Evolutionary conservation across 1,284 basidiomycete genomes (phyloP).

Genomic region (Rhizoctonia solani): DNA sequence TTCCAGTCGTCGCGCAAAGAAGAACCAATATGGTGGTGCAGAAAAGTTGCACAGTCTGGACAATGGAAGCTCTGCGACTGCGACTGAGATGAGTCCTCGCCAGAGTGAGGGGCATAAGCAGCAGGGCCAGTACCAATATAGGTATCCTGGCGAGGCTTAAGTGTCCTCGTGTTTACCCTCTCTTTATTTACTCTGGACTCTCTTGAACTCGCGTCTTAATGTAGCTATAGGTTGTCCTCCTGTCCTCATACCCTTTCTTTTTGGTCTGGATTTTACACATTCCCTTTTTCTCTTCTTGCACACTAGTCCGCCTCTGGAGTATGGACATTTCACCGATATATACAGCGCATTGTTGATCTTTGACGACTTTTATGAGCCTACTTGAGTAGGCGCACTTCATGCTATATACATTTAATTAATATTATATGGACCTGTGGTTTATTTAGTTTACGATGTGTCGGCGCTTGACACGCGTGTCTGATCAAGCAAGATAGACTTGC

Average conservation of each 20-base stretch:
- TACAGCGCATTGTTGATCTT: background rate
- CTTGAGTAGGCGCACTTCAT: background rate
- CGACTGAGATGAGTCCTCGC: too few species aligned
- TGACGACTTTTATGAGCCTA: slow-evolving; percentile 26
- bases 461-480: too few species aligned
- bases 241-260: background rate
- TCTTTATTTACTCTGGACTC: background rate
- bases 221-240: slow-evolving; percentile 18
- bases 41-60: slow-evolving; percentile 26
- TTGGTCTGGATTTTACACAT: background rate
- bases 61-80: slow-evolving; percentile 4
- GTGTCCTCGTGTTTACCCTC: background rate
- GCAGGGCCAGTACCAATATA: too few species aligned
- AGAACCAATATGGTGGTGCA: background rate
- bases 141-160: too few species aligned
- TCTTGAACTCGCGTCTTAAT: background rate
- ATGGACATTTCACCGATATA: slow-evolving; percentile 16
- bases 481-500: too few species aligned
- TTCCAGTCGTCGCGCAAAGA: slow-evolving; percentile 16
- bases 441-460: background rate
- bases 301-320: slow-evolving; percentile 11
- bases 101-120: background rate
- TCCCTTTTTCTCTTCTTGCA: background rate
- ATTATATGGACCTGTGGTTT: slow-evolving; percentile 8
- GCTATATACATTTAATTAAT: background rate